Percentiles rank a stretch among this genome's conserved stretches.
Evolutionary conservation across 257 asterid species (phyloP).

Genomic region (Nicotiana noctiflora): DNA sequence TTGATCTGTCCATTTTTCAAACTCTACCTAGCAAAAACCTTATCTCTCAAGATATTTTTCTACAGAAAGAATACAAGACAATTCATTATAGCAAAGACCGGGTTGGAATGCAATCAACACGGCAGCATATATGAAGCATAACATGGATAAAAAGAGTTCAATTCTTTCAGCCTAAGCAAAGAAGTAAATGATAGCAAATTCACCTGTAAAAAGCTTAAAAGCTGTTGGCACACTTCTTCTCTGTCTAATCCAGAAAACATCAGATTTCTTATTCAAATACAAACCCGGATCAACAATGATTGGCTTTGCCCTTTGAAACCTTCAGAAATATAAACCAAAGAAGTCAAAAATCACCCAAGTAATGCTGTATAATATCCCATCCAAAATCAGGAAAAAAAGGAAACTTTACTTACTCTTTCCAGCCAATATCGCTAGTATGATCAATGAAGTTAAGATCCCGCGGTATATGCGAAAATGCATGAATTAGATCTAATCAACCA

Average conservation of each 20-base stretch:
- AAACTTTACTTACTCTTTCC: constrained; percentile 78
- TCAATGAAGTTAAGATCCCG: constrained; percentile 72
- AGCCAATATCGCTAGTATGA: constrained; percentile 51
- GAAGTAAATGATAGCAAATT: constrained; percentile 11
- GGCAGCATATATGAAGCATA: background rate
- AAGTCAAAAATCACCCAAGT: constrained; percentile 1
- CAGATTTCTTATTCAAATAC: constrained; percentile 71
- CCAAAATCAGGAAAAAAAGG: background rate
- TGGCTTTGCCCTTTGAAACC: constrained; percentile 91
- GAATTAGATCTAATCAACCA: constrained; percentile 67
- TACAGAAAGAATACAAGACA: background rate
- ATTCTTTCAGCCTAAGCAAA: background rate
- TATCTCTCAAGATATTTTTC: background rate
- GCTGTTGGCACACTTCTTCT: constrained; percentile 27
- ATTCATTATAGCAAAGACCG: background rate
- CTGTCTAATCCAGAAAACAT: constrained; percentile 91
- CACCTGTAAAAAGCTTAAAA: constrained; percentile 83
- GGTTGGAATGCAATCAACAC: background rate
- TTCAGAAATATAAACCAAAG: constrained; percentile 9
- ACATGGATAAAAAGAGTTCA: background rate
- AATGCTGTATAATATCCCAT: background rate
- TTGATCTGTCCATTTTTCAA: background rate
- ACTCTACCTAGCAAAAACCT: background rate
- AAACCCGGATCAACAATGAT: constrained; percentile 81
- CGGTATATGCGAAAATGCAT: constrained; percentile 66